A percentile compares a stretch with the other conserved stretches of the same genome.
Evolutionary conservation across 2,329 filamentous ascomycete species (phyloP).

Genomic region (Monosporascus sp.): DNA sequence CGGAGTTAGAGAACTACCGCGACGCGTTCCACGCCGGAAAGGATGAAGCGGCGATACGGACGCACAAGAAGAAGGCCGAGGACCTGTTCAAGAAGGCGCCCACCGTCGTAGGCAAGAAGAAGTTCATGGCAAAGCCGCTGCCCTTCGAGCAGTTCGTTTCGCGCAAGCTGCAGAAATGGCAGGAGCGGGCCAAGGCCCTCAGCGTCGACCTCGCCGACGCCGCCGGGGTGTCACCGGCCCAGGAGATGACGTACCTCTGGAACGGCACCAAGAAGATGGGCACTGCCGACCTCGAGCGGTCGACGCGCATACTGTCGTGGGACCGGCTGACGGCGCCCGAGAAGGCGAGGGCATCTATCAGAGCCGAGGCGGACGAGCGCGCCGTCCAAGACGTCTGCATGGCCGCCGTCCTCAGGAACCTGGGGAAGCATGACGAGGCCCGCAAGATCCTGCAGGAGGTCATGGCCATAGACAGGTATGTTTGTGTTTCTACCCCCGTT

Average conservation of each 20-base stretch:
- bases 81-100: constrained; percentile 68
- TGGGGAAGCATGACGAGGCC: constrained; percentile 60
- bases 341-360: constrained; percentile 38
- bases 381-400: constrained; percentile 63
- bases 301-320: constrained; percentile 60
- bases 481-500: constrained; percentile 3
- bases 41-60: constrained; percentile 40
- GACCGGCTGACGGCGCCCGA: constrained; percentile 49
- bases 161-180: constrained; percentile 85
- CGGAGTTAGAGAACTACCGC: constrained; percentile 78
- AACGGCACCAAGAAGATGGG: constrained; percentile 82
- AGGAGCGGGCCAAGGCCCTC: constrained; percentile 64
- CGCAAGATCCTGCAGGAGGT: constrained; percentile 60
- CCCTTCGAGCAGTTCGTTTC: constrained; percentile 84
- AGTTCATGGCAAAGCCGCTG: constrained; percentile 81
- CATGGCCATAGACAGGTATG: constrained; percentile 57
- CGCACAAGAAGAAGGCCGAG: constrained; percentile 60
- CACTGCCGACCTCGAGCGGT: constrained; percentile 55
- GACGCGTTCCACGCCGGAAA: constrained; percentile 40
- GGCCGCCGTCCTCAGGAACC: constrained; percentile 59
- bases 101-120: constrained; percentile 73
- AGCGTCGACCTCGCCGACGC: constrained; percentile 70
- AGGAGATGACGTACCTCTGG: constrained; percentile 95
- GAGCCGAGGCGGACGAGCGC: constrained; percentile 52
- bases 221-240: constrained; percentile 70